Evolutionary conservation across 345 rosid genomes (phyloP), one percentile per base, ranked within the genome.

Genomic region (Brassica cretica): DNA sequence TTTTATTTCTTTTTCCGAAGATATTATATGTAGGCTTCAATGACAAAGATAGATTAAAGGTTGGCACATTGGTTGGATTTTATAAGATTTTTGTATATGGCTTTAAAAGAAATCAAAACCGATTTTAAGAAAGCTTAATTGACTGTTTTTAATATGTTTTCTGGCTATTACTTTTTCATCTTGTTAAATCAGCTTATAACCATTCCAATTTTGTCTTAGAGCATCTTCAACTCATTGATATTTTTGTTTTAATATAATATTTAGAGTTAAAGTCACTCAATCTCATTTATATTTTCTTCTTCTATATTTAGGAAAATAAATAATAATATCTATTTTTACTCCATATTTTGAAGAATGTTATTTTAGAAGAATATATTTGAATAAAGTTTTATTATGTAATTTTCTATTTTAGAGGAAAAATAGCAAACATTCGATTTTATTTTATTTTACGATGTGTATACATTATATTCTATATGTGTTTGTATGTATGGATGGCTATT

Each of bases 401-500:
- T 35, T 35, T 35, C 37, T 27, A 9, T 35, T 35, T 7, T 35
- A 7, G 41, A 35, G 8, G 8, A 7, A 35, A 35, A 35, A 35
- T 35, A 35, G 41, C 51, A 10, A 41, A 41, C 49, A 41, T 11
- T 41, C 2, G 49, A 41, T 12, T 10, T 35, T 8, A 9, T 35
- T 35, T 35, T 35, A 12, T 15, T 51, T 53, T 25, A 11, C 64
- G 64, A 10, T 77, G 51, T 63, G 76, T 51, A 11, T 56, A 77
- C 70, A 62, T 67, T 78, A n/a, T 51, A 10, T 5, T 63, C 21
- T 55, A 55, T 59, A 59, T 58, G 8, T 51, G 8, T n/a, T 51
- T 14, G 55, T 66, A 46, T 25, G 70, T 24, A 72, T 16, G 64
- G 21, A 73, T 61, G 70, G 74, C 65, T 79, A 73, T 35, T 66